Conservation (phyloP, 2,329 filamentous ascomycete species). For the Xylariales sp. region DNA sequence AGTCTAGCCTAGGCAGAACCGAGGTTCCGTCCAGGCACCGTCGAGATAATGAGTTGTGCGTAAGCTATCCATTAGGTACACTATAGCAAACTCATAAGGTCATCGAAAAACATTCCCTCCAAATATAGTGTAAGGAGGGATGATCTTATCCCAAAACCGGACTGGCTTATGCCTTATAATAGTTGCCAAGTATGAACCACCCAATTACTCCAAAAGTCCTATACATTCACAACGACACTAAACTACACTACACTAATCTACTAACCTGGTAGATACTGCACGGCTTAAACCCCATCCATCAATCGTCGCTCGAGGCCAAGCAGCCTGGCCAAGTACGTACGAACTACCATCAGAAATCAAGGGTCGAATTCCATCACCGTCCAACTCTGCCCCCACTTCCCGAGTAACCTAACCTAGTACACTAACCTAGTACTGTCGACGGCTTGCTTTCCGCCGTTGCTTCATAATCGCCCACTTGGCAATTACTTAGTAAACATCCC, state of each 20-base stretch:
- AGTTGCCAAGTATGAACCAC: neutral
- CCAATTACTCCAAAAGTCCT: neutral
- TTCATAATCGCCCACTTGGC: neutral
- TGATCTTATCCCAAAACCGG: neutral
- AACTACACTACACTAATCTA: neutral
- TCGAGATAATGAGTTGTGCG: neutral
- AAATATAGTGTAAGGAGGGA: neutral
- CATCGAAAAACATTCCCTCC: neutral
- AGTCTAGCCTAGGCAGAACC: too few species aligned
- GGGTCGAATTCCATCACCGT: neutral
- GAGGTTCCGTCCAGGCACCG: too few species aligned
- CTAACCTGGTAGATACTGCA: too few species aligned
- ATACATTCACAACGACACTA: neutral
- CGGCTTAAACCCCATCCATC: neutral
- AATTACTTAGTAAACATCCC: too few species aligned
- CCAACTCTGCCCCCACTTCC: neutral
- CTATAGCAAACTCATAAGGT: neutral
- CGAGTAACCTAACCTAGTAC: too few species aligned
- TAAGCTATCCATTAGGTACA: neutral
- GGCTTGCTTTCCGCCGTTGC: neutral
- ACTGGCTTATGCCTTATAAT: slow-evolving; percentile 3
- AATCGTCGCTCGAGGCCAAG: too few species aligned
- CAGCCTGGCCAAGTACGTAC: neutral
- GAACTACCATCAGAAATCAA: neutral
- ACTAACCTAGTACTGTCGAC: too few species aligned